A percentile compares a stretch with the other conserved stretches of the same genome.
Conservation (phyloP, 208 protist genomes). For the Naegleria lovaniensis region DNA sequence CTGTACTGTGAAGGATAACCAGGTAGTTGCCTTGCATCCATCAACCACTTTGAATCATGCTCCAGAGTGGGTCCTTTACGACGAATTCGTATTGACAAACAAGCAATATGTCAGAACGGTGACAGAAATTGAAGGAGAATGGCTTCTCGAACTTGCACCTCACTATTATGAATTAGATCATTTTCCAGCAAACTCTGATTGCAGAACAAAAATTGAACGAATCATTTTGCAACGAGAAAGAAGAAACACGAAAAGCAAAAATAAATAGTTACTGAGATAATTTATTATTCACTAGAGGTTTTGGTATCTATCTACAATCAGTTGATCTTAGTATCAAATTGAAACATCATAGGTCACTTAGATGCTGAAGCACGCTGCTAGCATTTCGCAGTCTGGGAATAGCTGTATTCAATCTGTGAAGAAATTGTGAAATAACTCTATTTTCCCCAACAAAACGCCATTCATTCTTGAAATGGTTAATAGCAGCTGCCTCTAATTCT, state of each 20-base stretch:
- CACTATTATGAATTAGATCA: slow-evolving; percentile 50
- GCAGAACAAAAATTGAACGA: background rate
- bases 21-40: slow-evolving; percentile 51
- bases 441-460: background rate
- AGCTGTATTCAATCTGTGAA: background rate
- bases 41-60: slow-evolving; percentile 50
- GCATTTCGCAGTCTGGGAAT: background rate
- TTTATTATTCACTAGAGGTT: background rate
- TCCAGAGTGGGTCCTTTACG: slow-evolving; percentile 79
- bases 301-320: too few relatives aligned
- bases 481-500: background rate
- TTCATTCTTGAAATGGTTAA: background rate
- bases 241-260: background rate
- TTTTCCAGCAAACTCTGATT: slow-evolving; percentile 5
- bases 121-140: slow-evolving; percentile 68
- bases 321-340: too few relatives aligned
- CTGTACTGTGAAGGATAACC: slow-evolving; percentile 78
- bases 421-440: background rate
- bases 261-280: background rate
- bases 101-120: slow-evolving; percentile 73
- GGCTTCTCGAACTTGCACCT: slow-evolving; percentile 52
- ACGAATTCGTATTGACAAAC: slow-evolving; percentile 71
- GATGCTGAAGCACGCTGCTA: too few relatives aligned
- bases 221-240: background rate
- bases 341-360: too few relatives aligned